phyloP scores from a whole-genome alignment of 805 yeast species.

The Nematodospora valgi region DNA sequence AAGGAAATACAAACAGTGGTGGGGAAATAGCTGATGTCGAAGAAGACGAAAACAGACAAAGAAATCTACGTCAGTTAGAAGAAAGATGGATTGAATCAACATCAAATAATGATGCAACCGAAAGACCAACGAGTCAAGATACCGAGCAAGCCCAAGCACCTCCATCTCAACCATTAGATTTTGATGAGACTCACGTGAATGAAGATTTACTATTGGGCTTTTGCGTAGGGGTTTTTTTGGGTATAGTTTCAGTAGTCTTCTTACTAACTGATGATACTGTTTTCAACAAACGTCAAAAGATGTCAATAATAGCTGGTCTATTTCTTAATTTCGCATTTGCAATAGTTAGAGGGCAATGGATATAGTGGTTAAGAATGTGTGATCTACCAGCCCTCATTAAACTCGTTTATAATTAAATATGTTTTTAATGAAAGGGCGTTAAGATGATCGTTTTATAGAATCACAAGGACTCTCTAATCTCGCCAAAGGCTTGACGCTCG shows the following conservation, averaged over 20 bases:
- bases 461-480: conserved; percentile 23
- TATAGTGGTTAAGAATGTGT: conserved; percentile 41
- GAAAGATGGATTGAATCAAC: conserved; percentile 88
- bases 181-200: conserved; percentile 40
- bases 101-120: conserved; percentile 49
- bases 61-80: conserved; percentile 59
- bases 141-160: conserved; percentile 6
- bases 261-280: conserved; percentile 57
- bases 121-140: conserved; percentile 5
- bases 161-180: conserved; percentile 18
- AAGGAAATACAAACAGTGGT: background rate
- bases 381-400: conserved; percentile 49
- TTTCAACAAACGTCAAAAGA: conserved; percentile 58
- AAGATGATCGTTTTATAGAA: conserved; percentile 35
- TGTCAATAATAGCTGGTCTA: conserved; percentile 72
- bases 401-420: conserved; percentile 18
- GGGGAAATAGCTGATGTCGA: conserved; percentile 34
- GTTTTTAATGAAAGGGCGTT: conserved; percentile 36
- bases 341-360: conserved; percentile 47
- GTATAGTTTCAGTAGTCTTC: conserved; percentile 61
- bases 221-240: conserved; percentile 70
- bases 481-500: conserved; percentile 51
- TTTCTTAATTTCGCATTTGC: conserved; percentile 68
- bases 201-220: conserved; percentile 70
- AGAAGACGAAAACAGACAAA: conserved; percentile 39